Conservation (phyloP, 371 early-diverging fungal species). For the Mortierella sp. region DNA sequence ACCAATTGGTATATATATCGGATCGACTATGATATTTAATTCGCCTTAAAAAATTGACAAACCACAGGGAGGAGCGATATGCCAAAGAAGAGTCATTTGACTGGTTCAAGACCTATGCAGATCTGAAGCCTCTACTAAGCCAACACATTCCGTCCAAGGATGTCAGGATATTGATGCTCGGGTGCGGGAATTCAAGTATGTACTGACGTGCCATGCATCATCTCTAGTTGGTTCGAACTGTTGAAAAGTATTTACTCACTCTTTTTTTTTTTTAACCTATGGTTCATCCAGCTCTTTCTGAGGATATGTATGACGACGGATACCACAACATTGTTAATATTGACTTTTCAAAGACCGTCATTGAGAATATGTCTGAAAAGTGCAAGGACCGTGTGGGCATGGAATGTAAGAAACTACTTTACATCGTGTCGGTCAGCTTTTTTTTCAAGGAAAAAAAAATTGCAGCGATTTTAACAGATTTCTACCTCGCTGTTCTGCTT, state of each 20-base stretch:
- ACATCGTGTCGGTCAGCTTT: neutral
- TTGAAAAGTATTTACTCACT: neutral
- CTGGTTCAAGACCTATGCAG: constrained; percentile 90
- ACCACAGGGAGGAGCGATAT: constrained; percentile 59
- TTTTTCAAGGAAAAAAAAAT: no score
- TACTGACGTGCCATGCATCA: neutral
- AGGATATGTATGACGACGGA: constrained; percentile 87
- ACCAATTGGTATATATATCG: neutral
- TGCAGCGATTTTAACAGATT: neutral
- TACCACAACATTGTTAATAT: constrained; percentile 84
- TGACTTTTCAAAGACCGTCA: constrained; percentile 85
- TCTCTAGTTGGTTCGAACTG: neutral
- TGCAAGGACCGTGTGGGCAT: constrained; percentile 70
- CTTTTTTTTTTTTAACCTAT: neutral
- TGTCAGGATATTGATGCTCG: constrained; percentile 78
- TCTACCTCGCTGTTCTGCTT: neutral
- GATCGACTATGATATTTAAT: no score
- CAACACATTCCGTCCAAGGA: constrained; percentile 68
- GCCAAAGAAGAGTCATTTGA: constrained; percentile 75
- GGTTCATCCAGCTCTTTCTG: constrained; percentile 68
- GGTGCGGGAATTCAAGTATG: constrained; percentile 84
- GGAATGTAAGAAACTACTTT: constrained; percentile 63
- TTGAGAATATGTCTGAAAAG: constrained; percentile 81
- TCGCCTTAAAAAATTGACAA: neutral
- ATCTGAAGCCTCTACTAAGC: constrained; percentile 73